Evolutionary conservation across 2,329 filamentous ascomycete species (phyloP), one percentile per base, ranked within the genome.

Genomic region (Ophiocordyceps camponoti-saundersi): DNA sequence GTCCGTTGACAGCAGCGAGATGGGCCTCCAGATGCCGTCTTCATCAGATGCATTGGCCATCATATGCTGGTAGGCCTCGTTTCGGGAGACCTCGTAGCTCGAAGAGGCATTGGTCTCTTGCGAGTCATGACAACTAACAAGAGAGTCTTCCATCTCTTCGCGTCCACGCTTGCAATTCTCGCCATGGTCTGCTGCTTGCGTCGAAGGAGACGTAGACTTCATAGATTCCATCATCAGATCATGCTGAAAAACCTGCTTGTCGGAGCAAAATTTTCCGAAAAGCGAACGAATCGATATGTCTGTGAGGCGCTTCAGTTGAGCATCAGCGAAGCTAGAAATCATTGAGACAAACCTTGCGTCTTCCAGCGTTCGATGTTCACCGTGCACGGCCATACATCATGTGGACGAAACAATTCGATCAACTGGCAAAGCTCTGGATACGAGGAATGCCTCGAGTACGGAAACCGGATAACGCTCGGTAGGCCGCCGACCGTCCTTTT

Each of bases 371-470:
- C 55, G 16, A 72, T 62, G 50, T 86, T 72, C 2, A 82, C 77
- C 0, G 87, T 94, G 57, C 88, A 95, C 0, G 89, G 87, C 67
- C 82, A 84, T 2, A 95, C 68, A 54, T 95, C 87, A 43, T 65
- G 76, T 0, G 88, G 88, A 26, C 66, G 73, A 54, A 95, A 84
- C 0, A 70, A 68, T 3, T 68, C 59, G 1, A 95, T 69, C 1
- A 95, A 65, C 46, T 78, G 64, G 51, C 85, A 82, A 3, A 94
- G 72, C 59, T 95, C 90, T 0, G 70, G 66, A 50, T 92, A 90
- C 0, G 86, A 94, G 0, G 90, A 93, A 61, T 96, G 90, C 1
- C 90, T 76, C 0, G 90, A 90, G 57, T 89, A 95, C 0, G 89
- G 85, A 53, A 95, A 95, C 0, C 59, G 65, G 3, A 80, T 75